Conservation (phyloP, 768 basidiomycete genomes). For the Cubamyces sp. region DNA sequence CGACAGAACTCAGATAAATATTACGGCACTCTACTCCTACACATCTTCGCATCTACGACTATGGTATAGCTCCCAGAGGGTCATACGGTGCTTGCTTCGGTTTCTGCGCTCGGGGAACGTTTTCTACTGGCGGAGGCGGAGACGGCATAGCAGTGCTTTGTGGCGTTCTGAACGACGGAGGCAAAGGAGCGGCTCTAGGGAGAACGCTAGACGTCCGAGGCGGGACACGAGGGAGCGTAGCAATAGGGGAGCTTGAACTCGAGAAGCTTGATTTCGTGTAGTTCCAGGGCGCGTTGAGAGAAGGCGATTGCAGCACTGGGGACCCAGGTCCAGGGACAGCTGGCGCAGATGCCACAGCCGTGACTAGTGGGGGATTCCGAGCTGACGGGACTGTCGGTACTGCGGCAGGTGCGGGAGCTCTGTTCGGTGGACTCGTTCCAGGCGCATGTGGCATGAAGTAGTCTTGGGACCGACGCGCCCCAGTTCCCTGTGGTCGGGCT, state of each 20-base stretch:
- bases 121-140: constrained; percentile 4
- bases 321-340: constrained; percentile 18
- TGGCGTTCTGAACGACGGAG: constrained; percentile 14
- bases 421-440: constrained; percentile 27
- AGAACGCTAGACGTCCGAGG: constrained; percentile 32
- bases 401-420: constrained; percentile 16
- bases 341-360: constrained; percentile 23
- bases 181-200: constrained; percentile 11
- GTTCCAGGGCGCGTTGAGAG: constrained; percentile 57
- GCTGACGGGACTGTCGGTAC: constrained; percentile 20
- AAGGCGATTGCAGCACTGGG: constrained; percentile 22
- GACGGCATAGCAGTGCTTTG: constrained; percentile 7
- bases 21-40: not conserved
- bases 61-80: constrained; percentile 36
- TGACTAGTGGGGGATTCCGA: constrained; percentile 24
- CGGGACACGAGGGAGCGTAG: constrained; percentile 54
- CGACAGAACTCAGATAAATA: not conserved
- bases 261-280: constrained; percentile 57
- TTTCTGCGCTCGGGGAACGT: constrained; percentile 26
- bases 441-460: constrained; percentile 26
- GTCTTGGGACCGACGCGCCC: constrained; percentile 27
- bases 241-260: constrained; percentile 43
- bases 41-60: not conserved
- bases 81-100: constrained; percentile 30
- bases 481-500: constrained; percentile 17